phyloP scores from a whole-genome alignment of 2,329 filamentous ascomycete species.

The Moelleriella libera region DNA sequence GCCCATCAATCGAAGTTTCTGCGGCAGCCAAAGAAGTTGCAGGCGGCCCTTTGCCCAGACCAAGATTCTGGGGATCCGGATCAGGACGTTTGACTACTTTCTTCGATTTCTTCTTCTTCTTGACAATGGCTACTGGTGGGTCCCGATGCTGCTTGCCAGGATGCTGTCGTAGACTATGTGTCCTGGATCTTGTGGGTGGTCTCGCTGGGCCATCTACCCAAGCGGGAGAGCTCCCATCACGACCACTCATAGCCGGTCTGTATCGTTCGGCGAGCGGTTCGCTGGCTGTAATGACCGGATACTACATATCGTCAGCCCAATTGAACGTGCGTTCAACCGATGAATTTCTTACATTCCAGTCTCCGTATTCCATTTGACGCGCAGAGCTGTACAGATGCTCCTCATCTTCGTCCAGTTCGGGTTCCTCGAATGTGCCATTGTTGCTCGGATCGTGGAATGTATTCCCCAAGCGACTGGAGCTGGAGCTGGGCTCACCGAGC shows the following conservation, averaged over 20 bases:
- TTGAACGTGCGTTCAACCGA: constrained; percentile 1
- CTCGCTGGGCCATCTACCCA: constrained; percentile 9
- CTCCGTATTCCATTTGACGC: constrained; percentile 61
- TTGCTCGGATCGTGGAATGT: constrained; percentile 12
- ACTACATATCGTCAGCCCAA: constrained; percentile 36
- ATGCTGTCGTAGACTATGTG: background rate
- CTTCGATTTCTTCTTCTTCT: constrained; percentile 23
- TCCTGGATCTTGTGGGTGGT: constrained; percentile 7
- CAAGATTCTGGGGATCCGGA: constrained; percentile 15
- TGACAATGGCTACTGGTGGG: constrained; percentile 17
- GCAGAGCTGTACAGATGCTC: constrained; percentile 59
- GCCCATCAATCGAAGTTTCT: background rate
- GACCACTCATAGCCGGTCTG: constrained; percentile 17
- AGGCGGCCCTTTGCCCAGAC: constrained; percentile 11
- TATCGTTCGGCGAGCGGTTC: constrained; percentile 60
- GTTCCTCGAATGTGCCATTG: constrained; percentile 34
- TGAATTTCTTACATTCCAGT: constrained; percentile 71
- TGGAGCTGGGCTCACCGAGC: constrained; percentile 25
- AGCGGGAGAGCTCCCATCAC: constrained; percentile 13
- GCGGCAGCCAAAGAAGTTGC: constrained; percentile 1
- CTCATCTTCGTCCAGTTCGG: constrained; percentile 51
- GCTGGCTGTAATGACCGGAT: constrained; percentile 77
- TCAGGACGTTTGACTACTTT: constrained; percentile 18
- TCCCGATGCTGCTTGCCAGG: constrained; percentile 4
- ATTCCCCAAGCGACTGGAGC: constrained; percentile 16